Evolutionary conservation across 345 rosid species (phyloP).

Genomic region (Brassica rapa): DNA sequence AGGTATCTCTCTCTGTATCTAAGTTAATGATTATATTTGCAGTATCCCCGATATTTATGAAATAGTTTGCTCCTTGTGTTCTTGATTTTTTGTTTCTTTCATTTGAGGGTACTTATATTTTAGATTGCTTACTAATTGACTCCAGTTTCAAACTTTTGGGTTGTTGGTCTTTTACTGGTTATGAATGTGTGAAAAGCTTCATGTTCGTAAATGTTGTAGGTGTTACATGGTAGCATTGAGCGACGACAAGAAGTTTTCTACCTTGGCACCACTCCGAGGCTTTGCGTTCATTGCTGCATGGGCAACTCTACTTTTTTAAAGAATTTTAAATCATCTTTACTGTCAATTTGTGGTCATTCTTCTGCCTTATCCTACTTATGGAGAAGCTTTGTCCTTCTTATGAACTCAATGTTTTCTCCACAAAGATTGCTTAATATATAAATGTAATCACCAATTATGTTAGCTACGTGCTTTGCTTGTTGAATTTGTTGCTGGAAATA

Average conservation of each 20-base stretch:
- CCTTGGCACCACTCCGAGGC: conserved; percentile 87
- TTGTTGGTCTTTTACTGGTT: no score
- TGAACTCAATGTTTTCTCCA: background rate
- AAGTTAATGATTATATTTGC: no score
- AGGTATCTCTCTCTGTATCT: no score
- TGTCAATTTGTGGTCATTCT: background rate
- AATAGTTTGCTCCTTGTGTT: no score
- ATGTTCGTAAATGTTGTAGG: no score
- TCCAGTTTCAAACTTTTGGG: no score
- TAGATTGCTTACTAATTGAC: no score
- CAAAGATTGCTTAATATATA: background rate
- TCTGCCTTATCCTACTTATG: background rate
- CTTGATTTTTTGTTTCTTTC: no score
- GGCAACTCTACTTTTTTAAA: conserved; percentile 76
- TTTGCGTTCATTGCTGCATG: conserved; percentile 84
- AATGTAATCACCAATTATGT: background rate
- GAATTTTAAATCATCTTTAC: background rate
- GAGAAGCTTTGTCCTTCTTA: background rate
- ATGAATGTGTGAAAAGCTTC: no score
- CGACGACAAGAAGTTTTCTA: conserved; percentile 77
- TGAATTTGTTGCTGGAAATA: background rate
- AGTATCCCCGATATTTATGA: no score
- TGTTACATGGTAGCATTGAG: conserved; percentile 24
- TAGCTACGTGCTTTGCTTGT: background rate
- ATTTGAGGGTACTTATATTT: no score